Percentiles rank a stretch among this genome's conserved stretches.
Evolutionary conservation across 1,284 basidiomycete genomes (phyloP).

Genomic region (Ceratobasidium papillatum): DNA sequence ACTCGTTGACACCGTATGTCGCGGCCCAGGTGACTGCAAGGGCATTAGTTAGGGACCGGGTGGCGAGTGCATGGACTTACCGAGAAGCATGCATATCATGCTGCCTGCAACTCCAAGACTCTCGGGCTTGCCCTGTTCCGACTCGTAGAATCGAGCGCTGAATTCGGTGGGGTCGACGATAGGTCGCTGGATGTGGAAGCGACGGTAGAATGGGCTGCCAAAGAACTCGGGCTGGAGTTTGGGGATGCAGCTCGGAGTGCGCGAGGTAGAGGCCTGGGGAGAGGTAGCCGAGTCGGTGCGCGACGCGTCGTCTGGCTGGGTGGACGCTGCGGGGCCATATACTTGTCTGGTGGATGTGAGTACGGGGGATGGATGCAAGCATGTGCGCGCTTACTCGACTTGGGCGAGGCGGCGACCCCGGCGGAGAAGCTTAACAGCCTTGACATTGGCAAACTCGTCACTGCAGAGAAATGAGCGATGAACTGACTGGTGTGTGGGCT

Average conservation of each 20-base stretch:
- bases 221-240: slow-evolving; percentile 80
- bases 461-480: slow-evolving; percentile 54
- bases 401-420: slow-evolving; percentile 85
- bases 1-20: slow-evolving; percentile 84
- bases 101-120: slow-evolving; percentile 36
- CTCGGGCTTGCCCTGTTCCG: slow-evolving; percentile 37
- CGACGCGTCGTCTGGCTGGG: slow-evolving; percentile 41
- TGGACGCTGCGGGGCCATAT: slow-evolving; percentile 48
- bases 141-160: slow-evolving; percentile 61
- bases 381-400: slow-evolving; percentile 61
- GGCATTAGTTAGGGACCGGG: background rate
- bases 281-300: slow-evolving; percentile 3
- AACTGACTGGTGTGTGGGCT: slow-evolving; percentile 37
- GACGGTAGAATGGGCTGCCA: slow-evolving; percentile 79
- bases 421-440: slow-evolving; percentile 83
- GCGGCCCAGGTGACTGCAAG: slow-evolving; percentile 67
- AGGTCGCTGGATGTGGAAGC: slow-evolving; percentile 79
- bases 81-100: slow-evolving; percentile 45
- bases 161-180: slow-evolving; percentile 71
- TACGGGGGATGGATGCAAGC: slow-evolving; percentile 40
- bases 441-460: slow-evolving; percentile 87
- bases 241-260: slow-evolving; percentile 63
- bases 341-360: slow-evolving; percentile 7
- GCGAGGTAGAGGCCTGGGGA: slow-evolving; percentile 37
- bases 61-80: slow-evolving; percentile 19